A percentile compares a stretch with the other conserved stretches of the same genome.
These are phyloP conservation scores for Fusarium tricinctum DNA, from an alignment of 2,329 filamentous ascomycete species.

Conservation along the genomic window DNA sequence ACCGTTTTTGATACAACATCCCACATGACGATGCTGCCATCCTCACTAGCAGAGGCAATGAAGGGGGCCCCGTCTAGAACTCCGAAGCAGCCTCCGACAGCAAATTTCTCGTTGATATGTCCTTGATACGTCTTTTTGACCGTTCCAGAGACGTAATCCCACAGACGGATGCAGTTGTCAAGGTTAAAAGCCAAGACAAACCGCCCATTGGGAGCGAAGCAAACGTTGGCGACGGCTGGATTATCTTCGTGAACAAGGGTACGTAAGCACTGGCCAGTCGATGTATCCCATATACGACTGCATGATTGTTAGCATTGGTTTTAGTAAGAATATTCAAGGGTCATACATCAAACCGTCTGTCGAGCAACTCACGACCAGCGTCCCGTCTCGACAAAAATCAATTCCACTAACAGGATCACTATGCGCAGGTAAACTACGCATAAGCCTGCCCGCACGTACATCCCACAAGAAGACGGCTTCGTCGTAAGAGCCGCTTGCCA, in stretches of 20 bases:
- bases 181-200: slow-evolving; percentile 93
- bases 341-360: slow-evolving; percentile 88
- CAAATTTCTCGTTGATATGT: slow-evolving; percentile 86
- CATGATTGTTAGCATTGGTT: slow-evolving; percentile 33
- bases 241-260: slow-evolving; percentile 98
- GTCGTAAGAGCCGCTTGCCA: slow-evolving; percentile 95
- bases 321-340: not conserved
- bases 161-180: slow-evolving; percentile 89
- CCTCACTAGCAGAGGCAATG: slow-evolving; percentile 87
- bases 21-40: slow-evolving; percentile 89
- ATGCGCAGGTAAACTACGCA: slow-evolving; percentile 93
- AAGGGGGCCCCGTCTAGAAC: slow-evolving; percentile 67
- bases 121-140: slow-evolving; percentile 99
- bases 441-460: slow-evolving; percentile 85
- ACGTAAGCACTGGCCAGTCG: slow-evolving; percentile 92
- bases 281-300: slow-evolving; percentile 93
- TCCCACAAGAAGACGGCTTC: slow-evolving; percentile 99
- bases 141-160: slow-evolving; percentile 92
- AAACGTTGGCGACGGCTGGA: slow-evolving; percentile 87
- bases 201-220: slow-evolving; percentile 93
- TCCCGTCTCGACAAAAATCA: slow-evolving; percentile 93
- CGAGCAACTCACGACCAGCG: slow-evolving; percentile 90
- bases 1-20: slow-evolving; percentile 89
- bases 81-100: slow-evolving; percentile 87
- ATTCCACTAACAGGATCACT: slow-evolving; percentile 95